Conservation (phyloP, 805 yeast species). For the Maudiozyma serrabonitensis region DNA sequence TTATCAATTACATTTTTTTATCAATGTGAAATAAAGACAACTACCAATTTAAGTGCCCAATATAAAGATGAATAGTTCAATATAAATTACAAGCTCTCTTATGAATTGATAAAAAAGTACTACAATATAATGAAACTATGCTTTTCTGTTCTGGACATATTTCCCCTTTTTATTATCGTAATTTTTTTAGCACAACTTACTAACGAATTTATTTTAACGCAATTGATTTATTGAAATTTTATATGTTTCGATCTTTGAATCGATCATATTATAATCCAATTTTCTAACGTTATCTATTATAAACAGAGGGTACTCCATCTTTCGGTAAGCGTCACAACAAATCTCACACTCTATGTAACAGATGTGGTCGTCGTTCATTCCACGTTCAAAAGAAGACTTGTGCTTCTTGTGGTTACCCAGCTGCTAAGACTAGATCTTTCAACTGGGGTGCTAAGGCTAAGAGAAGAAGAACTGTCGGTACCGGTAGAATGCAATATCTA, state of each 20-base stretch:
- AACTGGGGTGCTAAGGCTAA: conserved; percentile 99
- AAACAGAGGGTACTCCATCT: conserved; percentile 96
- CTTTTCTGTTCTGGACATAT: too few relatives aligned
- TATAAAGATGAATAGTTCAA: too few relatives aligned
- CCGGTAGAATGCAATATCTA: conserved; percentile 98
- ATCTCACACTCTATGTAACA: conserved; percentile 97
- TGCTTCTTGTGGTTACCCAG: conserved; percentile 98
- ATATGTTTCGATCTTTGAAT: conserved; percentile 9
- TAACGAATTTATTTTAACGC: conserved; percentile 19
- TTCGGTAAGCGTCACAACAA: conserved; percentile 99
- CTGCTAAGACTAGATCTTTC: conserved; percentile 96
- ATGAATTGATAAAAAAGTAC: too few relatives aligned
- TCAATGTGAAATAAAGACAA: too few relatives aligned
- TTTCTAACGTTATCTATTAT: conserved; percentile 3
- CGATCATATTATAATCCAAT: too few relatives aligned
- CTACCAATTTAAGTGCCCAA: too few relatives aligned
- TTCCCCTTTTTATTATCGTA: background rate
- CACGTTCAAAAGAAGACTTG: conserved; percentile 99
- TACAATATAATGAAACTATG: too few relatives aligned
- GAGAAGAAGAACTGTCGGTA: conserved; percentile 99
- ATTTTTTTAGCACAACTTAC: conserved; percentile 15
- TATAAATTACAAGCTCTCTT: too few relatives aligned
- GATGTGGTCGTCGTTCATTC: conserved; percentile 99
- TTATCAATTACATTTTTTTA: too few relatives aligned
- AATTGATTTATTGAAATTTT: background rate